phyloP scores from a whole-genome alignment of 2,329 filamentous ascomycete species.

The Fusarium fujikuroi region DNA sequence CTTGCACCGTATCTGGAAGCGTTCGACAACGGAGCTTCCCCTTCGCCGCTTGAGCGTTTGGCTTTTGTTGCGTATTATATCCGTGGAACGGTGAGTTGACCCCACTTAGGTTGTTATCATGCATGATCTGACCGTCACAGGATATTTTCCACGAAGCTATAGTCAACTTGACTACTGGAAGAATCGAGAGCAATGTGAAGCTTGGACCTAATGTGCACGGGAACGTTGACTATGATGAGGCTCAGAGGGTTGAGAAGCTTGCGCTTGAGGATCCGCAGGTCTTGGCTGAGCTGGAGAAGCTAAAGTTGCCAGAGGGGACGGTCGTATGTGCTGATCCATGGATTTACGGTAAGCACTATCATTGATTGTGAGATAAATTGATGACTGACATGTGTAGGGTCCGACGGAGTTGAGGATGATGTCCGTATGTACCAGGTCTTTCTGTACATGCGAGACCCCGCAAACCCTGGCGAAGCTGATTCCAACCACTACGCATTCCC shows the following conservation, averaged over 20 bases:
- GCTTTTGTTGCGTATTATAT: slow-evolving; percentile 36
- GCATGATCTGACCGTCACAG: background rate
- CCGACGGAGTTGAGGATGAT: slow-evolving; percentile 31
- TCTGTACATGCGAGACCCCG: slow-evolving; percentile 32
- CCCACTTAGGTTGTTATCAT: background rate
- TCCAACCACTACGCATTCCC: slow-evolving; percentile 39
- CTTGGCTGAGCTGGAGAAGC: slow-evolving; percentile 23
- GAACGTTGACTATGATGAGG: slow-evolving; percentile 33
- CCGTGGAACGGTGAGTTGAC: slow-evolving; percentile 15
- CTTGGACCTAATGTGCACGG: slow-evolving; percentile 30
- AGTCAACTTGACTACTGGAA: slow-evolving; percentile 23
- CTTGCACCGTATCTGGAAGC: slow-evolving; percentile 27
- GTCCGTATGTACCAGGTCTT: slow-evolving; percentile 39
- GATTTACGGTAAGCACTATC: slow-evolving; percentile 25
- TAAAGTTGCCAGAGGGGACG: slow-evolving; percentile 29
- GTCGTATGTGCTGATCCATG: slow-evolving; percentile 35
- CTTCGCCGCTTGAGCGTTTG: slow-evolving; percentile 16
- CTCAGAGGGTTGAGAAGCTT: slow-evolving; percentile 30
- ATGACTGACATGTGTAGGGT: slow-evolving; percentile 12
- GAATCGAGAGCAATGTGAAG: slow-evolving; percentile 33
- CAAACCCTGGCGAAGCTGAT: slow-evolving; percentile 28
- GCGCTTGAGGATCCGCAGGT: slow-evolving; percentile 28
- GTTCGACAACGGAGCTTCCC: slow-evolving; percentile 1
- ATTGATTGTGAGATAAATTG: background rate
- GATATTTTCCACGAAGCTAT: slow-evolving; percentile 34